These are phyloP conservation scores for Pilatotrama ljubarskyi DNA, from an alignment of 768 basidiomycete genomes.

Conservation along the genomic window DNA sequence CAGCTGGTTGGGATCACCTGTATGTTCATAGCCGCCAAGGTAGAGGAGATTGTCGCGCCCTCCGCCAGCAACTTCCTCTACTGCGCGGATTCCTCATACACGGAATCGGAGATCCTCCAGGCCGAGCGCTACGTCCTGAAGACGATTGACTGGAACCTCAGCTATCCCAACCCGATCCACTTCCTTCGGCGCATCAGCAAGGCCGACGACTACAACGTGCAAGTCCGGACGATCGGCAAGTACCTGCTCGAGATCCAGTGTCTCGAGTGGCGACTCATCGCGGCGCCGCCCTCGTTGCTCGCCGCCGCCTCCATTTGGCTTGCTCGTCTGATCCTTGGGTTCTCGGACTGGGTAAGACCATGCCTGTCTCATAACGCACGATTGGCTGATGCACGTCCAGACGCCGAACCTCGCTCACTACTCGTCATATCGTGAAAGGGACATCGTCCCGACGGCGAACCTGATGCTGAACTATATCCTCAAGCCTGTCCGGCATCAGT, in stretches of 20 bases:
- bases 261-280: slow-evolving; percentile 78
- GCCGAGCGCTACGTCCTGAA: slow-evolving; percentile 89
- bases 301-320: slow-evolving; percentile 89
- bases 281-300: slow-evolving; percentile 71
- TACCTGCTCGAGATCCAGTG: slow-evolving; percentile 87
- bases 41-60: slow-evolving; percentile 90
- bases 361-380: neutral
- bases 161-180: slow-evolving; percentile 86
- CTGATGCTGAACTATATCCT: slow-evolving; percentile 88
- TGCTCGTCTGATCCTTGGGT: slow-evolving; percentile 74
- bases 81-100: slow-evolving; percentile 77
- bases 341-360: slow-evolving; percentile 78
- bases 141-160: slow-evolving; percentile 83
- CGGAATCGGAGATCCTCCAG: slow-evolving; percentile 77
- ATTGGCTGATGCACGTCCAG: slow-evolving; percentile 41
- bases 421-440: slow-evolving; percentile 79
- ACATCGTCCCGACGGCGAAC: slow-evolving; percentile 78
- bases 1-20: slow-evolving; percentile 86
- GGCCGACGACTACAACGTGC: slow-evolving; percentile 87
- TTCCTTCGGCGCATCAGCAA: slow-evolving; percentile 90
- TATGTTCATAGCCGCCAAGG: slow-evolving; percentile 88
- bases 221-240: slow-evolving; percentile 85
- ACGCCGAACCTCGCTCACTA: slow-evolving; percentile 86
- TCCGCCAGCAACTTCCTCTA: slow-evolving; percentile 77
- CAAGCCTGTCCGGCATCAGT: slow-evolving; percentile 68